Evolutionary conservation across 768 basidiomycete genomes (phyloP).

Genomic region (Lepiota subincarnata): DNA sequence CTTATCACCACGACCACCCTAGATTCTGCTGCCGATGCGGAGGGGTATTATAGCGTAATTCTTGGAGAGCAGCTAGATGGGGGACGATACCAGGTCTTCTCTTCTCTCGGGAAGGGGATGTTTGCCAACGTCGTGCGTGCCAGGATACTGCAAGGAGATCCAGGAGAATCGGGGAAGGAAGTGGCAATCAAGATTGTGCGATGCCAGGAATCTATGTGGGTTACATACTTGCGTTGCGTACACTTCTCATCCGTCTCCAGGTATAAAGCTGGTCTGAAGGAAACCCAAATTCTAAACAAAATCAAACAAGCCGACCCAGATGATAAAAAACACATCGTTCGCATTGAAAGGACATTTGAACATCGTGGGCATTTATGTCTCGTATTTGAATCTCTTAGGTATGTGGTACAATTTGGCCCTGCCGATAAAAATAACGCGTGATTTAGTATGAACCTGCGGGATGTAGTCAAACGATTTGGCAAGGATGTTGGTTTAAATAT

Average conservation of each 20-base stretch:
- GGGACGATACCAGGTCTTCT: conserved; percentile 91
- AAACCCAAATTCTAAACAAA: conserved; percentile 84
- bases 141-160: conserved; percentile 65
- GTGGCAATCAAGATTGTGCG: conserved; percentile 98
- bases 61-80: conserved; percentile 92
- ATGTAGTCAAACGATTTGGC: conserved; percentile 96
- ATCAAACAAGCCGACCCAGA: conserved; percentile 88
- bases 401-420: conserved; percentile 14
- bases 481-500: conserved; percentile 97
- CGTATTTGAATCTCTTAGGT: conserved; percentile 95
- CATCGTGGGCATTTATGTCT: conserved; percentile 95
- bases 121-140: conserved; percentile 96
- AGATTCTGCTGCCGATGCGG: conserved; percentile 89
- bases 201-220: conserved; percentile 94
- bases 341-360: conserved; percentile 93
- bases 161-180: conserved; percentile 54
- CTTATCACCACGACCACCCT: conserved; percentile 66
- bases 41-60: conserved; percentile 94
- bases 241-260: conserved; percentile 33
- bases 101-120: conserved; percentile 97
- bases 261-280: conserved; percentile 94
- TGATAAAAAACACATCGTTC: conserved; percentile 93
- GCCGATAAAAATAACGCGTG: neutral
- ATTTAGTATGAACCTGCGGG: conserved; percentile 92
- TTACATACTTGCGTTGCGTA: conserved; percentile 14